Evolutionary conservation across 768 basidiomycete genomes (phyloP), one percentile per base, ranked within the genome.

Genomic region (Aureoboletus auriporus): DNA sequence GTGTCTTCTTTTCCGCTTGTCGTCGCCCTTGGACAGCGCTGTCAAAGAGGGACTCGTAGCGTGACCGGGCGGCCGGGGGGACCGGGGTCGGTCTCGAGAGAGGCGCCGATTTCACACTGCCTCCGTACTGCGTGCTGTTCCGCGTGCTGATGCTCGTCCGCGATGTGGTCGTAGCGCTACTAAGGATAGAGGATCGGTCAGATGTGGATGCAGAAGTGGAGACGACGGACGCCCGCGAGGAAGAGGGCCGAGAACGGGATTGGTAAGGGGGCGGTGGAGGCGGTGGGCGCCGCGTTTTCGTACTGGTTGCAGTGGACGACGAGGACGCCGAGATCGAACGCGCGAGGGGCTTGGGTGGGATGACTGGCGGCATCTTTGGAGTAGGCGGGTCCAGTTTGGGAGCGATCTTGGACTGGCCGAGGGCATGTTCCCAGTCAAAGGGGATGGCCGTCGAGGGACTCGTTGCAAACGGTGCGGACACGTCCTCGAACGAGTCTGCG

Each of bases 401-500:
- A 23, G 66, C 57, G 6, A 58, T 52, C 42, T 66, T 69, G 35
- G 66, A 59, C 29, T 67, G 64, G 42, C 62, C 60, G 52, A 71
- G 59, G n/a, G 73, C 70, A 47, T 65, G 69, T 46, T 78, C 76
- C 78, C 80, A 83, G 51, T 80, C 78, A 26, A 71, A 69, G 16
- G 65, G 61, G 27, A 77, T 69, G 23, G 74, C 69, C 12, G 73
- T 72, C 12, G 69, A 69, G 12, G 83, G 82, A 53, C 81, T 85
- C 30, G 71, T 69, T 6, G 79, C 63, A 13, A 77, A 75, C 7
- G 78, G 71, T 4, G 73, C 67, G 8, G 83, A 80, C 16, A 89
- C 75, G 31, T 86, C 75, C 60, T 89, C 87, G 56, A 81, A 89
- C 1, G 86, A 88, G 52, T 84, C 86, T 42, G 75, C 73, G n/a